phyloP scores from a whole-genome alignment of 179 eudicot genomes.

The Corrigiola litoralis region DNA sequence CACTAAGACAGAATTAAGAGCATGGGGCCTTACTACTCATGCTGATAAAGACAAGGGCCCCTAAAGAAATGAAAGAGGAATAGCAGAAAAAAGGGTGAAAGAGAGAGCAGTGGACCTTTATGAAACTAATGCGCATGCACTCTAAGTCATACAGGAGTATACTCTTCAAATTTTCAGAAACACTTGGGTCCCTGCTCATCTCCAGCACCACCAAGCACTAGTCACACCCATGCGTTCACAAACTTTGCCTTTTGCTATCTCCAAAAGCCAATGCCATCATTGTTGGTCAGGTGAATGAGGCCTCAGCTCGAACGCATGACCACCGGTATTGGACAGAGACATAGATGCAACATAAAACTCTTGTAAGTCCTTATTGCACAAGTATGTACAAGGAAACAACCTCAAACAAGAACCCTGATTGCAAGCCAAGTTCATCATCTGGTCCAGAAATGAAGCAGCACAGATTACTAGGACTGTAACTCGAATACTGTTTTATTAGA shows the following conservation, averaged over 20 bases:
- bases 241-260: conserved; percentile 24
- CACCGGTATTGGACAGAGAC: background rate
- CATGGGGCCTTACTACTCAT: conserved; percentile 21
- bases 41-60: conserved; percentile 18
- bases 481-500: no score
- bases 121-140: conserved; percentile 49
- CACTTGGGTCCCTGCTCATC: conserved; percentile 27
- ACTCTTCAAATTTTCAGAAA: conserved; percentile 20
- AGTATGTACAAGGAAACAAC: conserved; percentile 22
- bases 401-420: background rate
- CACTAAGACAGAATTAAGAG: conserved; percentile 22
- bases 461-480: no score
- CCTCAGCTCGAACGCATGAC: conserved; percentile 5
- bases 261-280: conserved; percentile 28
- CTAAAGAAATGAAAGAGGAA: conserved; percentile 26
- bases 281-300: conserved; percentile 9
- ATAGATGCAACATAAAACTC: background rate
- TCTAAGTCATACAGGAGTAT: conserved; percentile 9
- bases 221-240: conserved; percentile 24
- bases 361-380: conserved; percentile 20
- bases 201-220: conserved; percentile 27
- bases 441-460: no score
- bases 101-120: conserved; percentile 32
- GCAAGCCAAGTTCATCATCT: no score
- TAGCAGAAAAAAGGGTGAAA: conserved; percentile 9